Conservation (phyloP, 2,329 filamentous ascomycete genomes). For the Lasiodiplodia hormozganensis region DNA sequence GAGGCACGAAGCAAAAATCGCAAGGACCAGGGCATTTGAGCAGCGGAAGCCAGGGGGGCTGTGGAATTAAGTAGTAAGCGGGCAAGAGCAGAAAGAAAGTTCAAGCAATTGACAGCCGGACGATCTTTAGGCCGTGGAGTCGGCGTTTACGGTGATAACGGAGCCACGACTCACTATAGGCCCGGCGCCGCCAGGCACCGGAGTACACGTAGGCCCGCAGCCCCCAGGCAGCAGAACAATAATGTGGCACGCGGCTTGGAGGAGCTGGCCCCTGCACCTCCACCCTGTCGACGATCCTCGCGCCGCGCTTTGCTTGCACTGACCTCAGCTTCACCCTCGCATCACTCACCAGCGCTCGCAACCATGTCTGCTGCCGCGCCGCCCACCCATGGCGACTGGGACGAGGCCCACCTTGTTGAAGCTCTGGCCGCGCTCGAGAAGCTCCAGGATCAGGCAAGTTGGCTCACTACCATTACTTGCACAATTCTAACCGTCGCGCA, state of each 20-base stretch:
- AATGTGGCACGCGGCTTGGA: too few species aligned
- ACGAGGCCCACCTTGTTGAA: conserved; percentile 49
- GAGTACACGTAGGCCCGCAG: too few species aligned
- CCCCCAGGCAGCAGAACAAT: too few species aligned
- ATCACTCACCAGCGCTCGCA: neutral
- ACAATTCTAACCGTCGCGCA: conserved; percentile 34
- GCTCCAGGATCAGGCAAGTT: conserved; percentile 51
- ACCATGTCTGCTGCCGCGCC: neutral
- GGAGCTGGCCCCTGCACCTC: conserved; percentile 7
- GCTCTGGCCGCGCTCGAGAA: conserved; percentile 54
- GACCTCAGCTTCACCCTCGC: neutral
- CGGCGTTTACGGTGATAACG: too few species aligned
- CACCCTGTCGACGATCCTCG: neutral
- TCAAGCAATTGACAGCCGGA: conserved; percentile 1
- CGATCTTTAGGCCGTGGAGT: conserved; percentile 11
- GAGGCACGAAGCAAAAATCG: conserved; percentile 21
- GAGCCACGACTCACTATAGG: too few species aligned
- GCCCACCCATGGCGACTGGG: conserved; percentile 36
- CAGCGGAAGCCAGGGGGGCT: conserved; percentile 42
- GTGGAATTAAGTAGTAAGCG: conserved; percentile 11
- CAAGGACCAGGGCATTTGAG: conserved; percentile 17
- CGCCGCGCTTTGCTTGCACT: conserved; percentile 10
- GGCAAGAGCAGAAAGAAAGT: neutral
- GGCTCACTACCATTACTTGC: neutral
- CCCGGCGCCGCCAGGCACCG: too few species aligned